Evolutionary conservation across 257 asterid genomes (phyloP), one percentile per base, ranked within the genome.

Genomic region (Petunia secreta): DNA sequence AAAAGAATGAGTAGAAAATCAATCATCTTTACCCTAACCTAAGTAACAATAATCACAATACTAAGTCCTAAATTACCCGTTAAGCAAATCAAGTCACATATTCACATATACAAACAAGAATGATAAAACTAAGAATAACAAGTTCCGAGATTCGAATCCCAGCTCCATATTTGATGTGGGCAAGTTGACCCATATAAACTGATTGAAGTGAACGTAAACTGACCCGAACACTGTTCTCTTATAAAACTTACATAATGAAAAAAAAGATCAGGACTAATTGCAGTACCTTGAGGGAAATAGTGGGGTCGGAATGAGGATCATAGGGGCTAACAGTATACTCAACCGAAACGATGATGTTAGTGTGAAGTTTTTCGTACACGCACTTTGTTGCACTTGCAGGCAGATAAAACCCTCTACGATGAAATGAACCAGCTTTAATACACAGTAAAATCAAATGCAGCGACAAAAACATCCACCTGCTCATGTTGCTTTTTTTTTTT

Each of bases 281-380:
- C 82, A 83, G 62, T 80, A 94, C 98, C 98, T 94, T 93, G 74
- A 90, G 73, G 84, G 98, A 90, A 78, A 94, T 85, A 79, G 96
- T 88, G 76, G 96, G 98, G n/a, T 81, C 82, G 44, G 90, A 88
- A 55, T 82, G 88, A 40, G 71, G 94, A 82, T 90, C 95, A 55
- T 91, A 93, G 74, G 98, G 85, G 34, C 92, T 89, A 74, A 89
- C 96, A 75, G 89, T 89, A 84, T 90, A 94, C 84, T 94, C 97
- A 40, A 93, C 90, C 84, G 93, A 83, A 86, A 94, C 98, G 83
- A 94, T 90, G 73, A 94, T 95, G 91, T 90, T 92, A 83, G 77
- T 91, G 83, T 93, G 98, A 83, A 93, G 87, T 86, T 92, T 96
- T 84, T 94, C 98, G 65, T 97, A 93, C 4, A 93, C 93, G 79